Evolutionary conservation across 2,329 filamentous ascomycete genomes (phyloP), one percentile per base, ranked within the genome.

Genomic region (Stemphylium vesicarium): DNA sequence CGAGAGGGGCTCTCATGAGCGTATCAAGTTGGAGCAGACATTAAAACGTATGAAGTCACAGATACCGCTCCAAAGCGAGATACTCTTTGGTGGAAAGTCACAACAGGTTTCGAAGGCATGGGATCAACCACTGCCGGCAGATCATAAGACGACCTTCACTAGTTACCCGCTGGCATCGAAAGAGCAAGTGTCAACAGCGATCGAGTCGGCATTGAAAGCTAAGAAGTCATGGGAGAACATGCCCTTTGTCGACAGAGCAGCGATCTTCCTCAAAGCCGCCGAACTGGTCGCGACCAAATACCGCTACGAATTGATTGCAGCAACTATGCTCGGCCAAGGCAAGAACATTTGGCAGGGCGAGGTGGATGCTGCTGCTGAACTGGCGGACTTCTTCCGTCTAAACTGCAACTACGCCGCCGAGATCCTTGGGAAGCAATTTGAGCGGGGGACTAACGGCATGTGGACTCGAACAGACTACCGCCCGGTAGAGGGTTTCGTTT

Each of bases 341-440:
- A 97, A 97, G 85, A 97, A 96, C 76, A 92, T 91, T 39, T 97
- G 92, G 92, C 94, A 98, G 79, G 94, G 93, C 16, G 94, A 98
- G 82, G 96, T 97, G 61, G 94, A 97, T 76, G 85, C 92, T 38
- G 93, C 93, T 16, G 94, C 94, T 16, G 94, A 98, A 82, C 79
- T 96, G 67, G 88, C 86, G 63, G 94, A 98, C 76, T 97, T 97
- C 79, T 82, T 97, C 53, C 78, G 81, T n/a, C 95, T 96, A 81
- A 95, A 94, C 73, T 92, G 96, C 44, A 86, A 92, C 74, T 97
- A 94, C 73, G 94, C 93, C 31, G 88, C 96, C 78, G 90, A 96
- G 76, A 79, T 96, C 46, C 94, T 96, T 74, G 84, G 85, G 35
- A 88, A 91, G 73, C 94, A 97, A 78, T 93, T 93, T 5, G 84